These are phyloP conservation scores for Thermomyces lanuginosus DNA, from an alignment of 2,329 filamentous ascomycete genomes.

Conservation along the genomic window DNA sequence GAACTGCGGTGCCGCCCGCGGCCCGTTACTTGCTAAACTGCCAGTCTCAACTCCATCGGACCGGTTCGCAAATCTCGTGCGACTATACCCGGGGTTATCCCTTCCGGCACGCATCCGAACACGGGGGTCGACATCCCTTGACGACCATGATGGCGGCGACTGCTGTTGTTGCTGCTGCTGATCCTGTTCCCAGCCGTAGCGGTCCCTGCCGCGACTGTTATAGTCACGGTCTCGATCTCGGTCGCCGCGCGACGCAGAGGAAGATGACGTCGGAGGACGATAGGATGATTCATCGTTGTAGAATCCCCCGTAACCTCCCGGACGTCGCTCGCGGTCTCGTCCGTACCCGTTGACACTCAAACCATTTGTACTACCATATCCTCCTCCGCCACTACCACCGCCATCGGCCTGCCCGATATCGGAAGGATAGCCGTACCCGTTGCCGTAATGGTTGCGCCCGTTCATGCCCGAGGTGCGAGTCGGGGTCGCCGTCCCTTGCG, in stretches of 20 bases:
- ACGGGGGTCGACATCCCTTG: conserved; percentile 15
- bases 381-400: conserved; percentile 7
- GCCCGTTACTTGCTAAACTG: no score
- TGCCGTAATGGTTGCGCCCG: conserved; percentile 13
- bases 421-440: conserved; percentile 22
- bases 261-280: conserved; percentile 11
- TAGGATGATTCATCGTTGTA: conserved; percentile 17
- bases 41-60: conserved; percentile 9
- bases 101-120: conserved; percentile 13
- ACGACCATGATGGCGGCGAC: conserved; percentile 18
- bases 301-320: conserved; percentile 31
- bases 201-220: conserved; percentile 3
- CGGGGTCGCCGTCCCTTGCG: no score
- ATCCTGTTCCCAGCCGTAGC: conserved; percentile 7
- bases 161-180: conserved; percentile 14
- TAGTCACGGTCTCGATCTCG: conserved; percentile 13
- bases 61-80: conserved; percentile 8
- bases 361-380: no score
- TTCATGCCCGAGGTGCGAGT: conserved; percentile 9
- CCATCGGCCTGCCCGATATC: conserved; percentile 19
- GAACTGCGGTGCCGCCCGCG: conserved; percentile 15
- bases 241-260: conserved; percentile 18
- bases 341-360: no score
- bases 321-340: conserved; percentile 19
- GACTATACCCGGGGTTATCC: conserved; percentile 12